Conservation (phyloP, 2,329 filamentous ascomycete species). For the Scytalidium sp. region DNA sequence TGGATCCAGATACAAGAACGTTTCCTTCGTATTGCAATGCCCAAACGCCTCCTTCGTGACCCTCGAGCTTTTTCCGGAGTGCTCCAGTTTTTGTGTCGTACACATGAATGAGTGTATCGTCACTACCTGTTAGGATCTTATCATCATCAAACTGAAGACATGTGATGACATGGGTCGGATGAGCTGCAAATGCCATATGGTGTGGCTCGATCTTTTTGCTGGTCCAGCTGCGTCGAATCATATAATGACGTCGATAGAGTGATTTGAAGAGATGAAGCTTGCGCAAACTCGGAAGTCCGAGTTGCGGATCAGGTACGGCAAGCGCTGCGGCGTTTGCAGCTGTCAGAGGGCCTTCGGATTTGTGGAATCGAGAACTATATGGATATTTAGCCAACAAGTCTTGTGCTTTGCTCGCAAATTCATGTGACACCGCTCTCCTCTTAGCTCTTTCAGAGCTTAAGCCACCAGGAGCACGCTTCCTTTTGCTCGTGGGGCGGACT, state of each 20-base stretch:
- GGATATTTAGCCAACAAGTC: constrained; percentile 18
- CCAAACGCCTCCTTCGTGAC: constrained; percentile 97
- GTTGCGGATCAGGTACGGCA: constrained; percentile 76
- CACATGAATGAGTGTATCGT: constrained; percentile 96
- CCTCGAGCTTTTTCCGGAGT: constrained; percentile 77
- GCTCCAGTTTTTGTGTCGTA: constrained; percentile 96
- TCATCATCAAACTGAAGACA: constrained; percentile 97
- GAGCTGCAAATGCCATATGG: constrained; percentile 94
- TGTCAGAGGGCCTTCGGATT: constrained; percentile 78
- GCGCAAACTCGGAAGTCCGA: constrained; percentile 75
- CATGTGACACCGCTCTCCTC: constrained; percentile 24
- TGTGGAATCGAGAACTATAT: constrained; percentile 22
- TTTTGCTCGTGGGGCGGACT: constrained; percentile 24
- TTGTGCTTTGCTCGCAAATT: constrained; percentile 22
- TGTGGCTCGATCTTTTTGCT: constrained; percentile 78
- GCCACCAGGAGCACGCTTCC: constrained; percentile 23
- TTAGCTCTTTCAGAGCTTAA: constrained; percentile 23
- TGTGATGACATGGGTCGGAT: constrained; percentile 94
- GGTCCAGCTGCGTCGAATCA: constrained; percentile 92
- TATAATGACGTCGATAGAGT: constrained; percentile 86
- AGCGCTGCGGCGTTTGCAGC: constrained; percentile 81
- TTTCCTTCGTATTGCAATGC: constrained; percentile 96
- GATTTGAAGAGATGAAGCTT: constrained; percentile 95
- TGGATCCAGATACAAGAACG: constrained; percentile 91
- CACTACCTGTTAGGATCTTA: constrained; percentile 96